Evolutionary conservation across 2,329 filamentous ascomycete genomes (phyloP), one percentile per base, ranked within the genome.

Genomic region (Didymella lethalis): DNA sequence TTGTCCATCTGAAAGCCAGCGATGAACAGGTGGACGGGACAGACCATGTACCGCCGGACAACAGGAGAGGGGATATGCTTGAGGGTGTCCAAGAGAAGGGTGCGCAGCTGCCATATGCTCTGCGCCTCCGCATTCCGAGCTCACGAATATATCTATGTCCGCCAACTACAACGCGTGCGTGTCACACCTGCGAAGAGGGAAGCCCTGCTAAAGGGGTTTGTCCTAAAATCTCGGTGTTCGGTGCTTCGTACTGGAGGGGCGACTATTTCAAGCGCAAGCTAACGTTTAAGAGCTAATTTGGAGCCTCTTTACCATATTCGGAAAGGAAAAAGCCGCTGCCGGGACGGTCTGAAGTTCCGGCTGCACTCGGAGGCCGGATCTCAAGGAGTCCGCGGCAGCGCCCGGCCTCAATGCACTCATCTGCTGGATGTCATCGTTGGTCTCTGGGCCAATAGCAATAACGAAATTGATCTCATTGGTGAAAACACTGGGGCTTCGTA

Each of bases 341-440:
- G 5, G 29, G 20, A 52, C 7, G 26, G 25, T 34, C 34, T 34
- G 16, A 18, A 31, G 23, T 38, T 50, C 31, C 1, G 7, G 32
- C 12, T 44, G 48, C 36, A 12, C 29, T 54, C 55, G 55, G 55
- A 23, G 28, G 38, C 25, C 55, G 55, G 55, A 49, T 26, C n/a
- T 46, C 49, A 54, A 54, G 55, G 55, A 49, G 31, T 54, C 55
- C 55, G 49, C 31, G 55, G 49, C 38, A 58, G 31, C 45, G 48
- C 8, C 45, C 45, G 54, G 49, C n/a, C 6, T 45, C 12, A 43
- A n/a, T 16, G 3, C 48, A 26, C 26, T 18, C 45, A 46, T 49
- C 34, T 36, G 23, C 40, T 49, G 44, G 20, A 40, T 54, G 45
- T 54, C 49, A 46, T 46, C 23, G 18, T 11, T 34, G 28, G 6